Conservation (phyloP, 176 grass and related monocot genomes). For the Carex scoparia region DNA sequence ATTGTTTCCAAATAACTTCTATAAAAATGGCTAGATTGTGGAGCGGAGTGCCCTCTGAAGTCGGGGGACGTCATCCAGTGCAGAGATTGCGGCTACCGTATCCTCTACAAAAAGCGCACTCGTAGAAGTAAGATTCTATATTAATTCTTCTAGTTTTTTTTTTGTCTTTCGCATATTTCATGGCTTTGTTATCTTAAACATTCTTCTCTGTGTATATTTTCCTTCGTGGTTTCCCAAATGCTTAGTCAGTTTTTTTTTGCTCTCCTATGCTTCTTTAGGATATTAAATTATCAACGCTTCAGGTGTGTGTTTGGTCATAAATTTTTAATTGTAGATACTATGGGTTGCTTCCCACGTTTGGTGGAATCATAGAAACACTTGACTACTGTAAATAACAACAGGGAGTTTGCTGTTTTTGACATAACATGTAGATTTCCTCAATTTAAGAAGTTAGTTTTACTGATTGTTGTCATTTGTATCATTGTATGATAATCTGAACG, state of each 20-base stretch:
- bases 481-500: not conserved
- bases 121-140: slow-evolving; percentile 25
- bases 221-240: not conserved
- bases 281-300: not conserved
- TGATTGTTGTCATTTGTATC: too few species aligned
- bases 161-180: not conserved
- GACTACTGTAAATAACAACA: too few species aligned
- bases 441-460: too few species aligned
- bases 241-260: not conserved
- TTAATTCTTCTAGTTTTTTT: not conserved
- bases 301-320: too few species aligned
- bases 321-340: not conserved
- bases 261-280: too few species aligned
- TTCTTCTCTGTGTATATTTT: not conserved
- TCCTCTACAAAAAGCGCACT: slow-evolving; percentile 47
- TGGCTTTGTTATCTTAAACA: not conserved
- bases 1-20: not conserved
- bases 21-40: slow-evolving; percentile 30
- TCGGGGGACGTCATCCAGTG: slow-evolving; percentile 43
- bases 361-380: not conserved
- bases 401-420: too few species aligned
- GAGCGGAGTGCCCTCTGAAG: slow-evolving; percentile 38
- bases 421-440: too few species aligned
- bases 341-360: not conserved
- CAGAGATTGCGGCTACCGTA: slow-evolving; percentile 43